Percentiles rank a stretch among this genome's conserved stretches.
Evolutionary conservation across 2,329 filamentous ascomycete genomes (phyloP).

Genomic region (Venturiaceae sp.): DNA sequence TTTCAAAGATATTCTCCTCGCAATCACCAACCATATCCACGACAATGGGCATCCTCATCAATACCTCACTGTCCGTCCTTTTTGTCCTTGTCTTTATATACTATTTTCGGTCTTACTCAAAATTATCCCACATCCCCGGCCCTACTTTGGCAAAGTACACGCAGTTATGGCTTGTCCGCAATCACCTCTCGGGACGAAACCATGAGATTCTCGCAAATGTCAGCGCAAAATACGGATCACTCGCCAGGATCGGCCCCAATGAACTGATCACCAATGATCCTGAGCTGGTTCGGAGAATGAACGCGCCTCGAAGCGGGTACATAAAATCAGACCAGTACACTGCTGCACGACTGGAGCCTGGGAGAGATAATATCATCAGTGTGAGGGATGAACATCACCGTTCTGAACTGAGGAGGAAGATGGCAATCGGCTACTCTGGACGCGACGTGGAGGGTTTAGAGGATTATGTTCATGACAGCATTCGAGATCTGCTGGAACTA

Average conservation of each 20-base stretch:
- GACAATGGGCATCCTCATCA: too few relatives aligned
- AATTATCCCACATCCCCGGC: not conserved
- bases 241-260: slow-evolving; percentile 4
- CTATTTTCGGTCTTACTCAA: too few relatives aligned
- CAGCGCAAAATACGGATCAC: not conserved
- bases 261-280: slow-evolving; percentile 8
- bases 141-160: not conserved
- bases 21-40: too few relatives aligned
- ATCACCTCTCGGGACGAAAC: not conserved
- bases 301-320: slow-evolving; percentile 4
- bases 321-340: not conserved
- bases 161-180: not conserved
- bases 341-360: not conserved
- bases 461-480: slow-evolving; percentile 23
- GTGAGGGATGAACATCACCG: slow-evolving; percentile 6
- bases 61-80: too few relatives aligned
- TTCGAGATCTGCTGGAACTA: slow-evolving; percentile 22
- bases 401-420: not conserved
- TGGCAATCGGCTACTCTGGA: slow-evolving; percentile 4
- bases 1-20: too few relatives aligned
- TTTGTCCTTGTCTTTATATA: too few relatives aligned
- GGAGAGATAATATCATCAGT: not conserved
- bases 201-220: not conserved
- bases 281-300: slow-evolving; percentile 8
- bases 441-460: slow-evolving; percentile 30